These are phyloP conservation scores for Xylaria sp. DNA, from an alignment of 2,329 filamentous ascomycete genomes.

Conservation along the genomic window DNA sequence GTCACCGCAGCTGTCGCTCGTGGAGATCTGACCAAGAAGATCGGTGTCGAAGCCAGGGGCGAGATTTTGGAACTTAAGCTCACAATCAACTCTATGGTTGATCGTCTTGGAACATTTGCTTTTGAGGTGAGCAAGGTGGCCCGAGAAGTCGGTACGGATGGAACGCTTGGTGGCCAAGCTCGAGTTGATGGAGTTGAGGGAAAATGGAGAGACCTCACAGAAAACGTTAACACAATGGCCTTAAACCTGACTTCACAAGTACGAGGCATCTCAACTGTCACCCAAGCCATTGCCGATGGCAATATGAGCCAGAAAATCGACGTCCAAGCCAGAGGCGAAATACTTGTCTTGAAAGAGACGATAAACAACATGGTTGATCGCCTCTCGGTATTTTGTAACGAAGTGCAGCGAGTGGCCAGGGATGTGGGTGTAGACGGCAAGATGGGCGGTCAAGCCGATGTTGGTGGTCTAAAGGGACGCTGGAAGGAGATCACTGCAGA, in stretches of 20 bases:
- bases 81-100: conserved; percentile 99
- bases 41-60: conserved; percentile 90
- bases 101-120: conserved; percentile 93
- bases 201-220: conserved; percentile 97
- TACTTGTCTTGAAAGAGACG: conserved; percentile 91
- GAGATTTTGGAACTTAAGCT: conserved; percentile 96
- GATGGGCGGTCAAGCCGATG: conserved; percentile 97
- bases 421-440: conserved; percentile 98
- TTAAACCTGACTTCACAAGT: conserved; percentile 78
- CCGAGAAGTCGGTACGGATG: conserved; percentile 95
- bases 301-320: conserved; percentile 97
- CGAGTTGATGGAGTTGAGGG: conserved; percentile 94
- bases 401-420: conserved; percentile 93
- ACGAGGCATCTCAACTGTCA: conserved; percentile 91
- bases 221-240: conserved; percentile 84
- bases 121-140: conserved; percentile 97
- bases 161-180: conserved; percentile 91
- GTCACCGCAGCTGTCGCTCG: conserved; percentile 95
- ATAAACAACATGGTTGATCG: conserved; percentile 99
- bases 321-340: conserved; percentile 94
- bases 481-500: conserved; percentile 99
- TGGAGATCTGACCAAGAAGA: conserved; percentile 95
- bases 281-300: conserved; percentile 92
- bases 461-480: conserved; percentile 88
- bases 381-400: conserved; percentile 93